A percentile compares a stretch with the other conserved stretches of the same genome.
phyloP scores from a whole-genome alignment of 2,329 filamentous ascomycete genomes.

The Phyllachora maydis region DNA sequence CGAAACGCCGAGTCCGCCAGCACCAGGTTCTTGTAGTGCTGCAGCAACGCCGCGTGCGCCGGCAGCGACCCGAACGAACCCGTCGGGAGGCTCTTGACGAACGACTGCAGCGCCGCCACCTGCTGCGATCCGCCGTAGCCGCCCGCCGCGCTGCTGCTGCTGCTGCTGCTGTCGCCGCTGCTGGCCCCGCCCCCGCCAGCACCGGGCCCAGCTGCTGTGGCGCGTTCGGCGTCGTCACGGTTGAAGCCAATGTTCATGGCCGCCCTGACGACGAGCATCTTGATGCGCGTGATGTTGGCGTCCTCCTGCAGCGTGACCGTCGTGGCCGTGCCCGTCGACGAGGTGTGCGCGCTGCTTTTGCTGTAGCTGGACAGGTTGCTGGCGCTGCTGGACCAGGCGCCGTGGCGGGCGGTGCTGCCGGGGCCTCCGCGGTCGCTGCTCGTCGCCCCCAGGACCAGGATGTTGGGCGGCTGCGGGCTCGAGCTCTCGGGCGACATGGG shows the following conservation, averaged over 20 bases:
- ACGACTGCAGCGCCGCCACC: slow-evolving; percentile 39
- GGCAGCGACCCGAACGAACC: slow-evolving; percentile 59
- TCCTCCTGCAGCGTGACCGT: slow-evolving; percentile 49
- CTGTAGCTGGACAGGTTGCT: slow-evolving; percentile 66
- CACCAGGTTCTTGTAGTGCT: slow-evolving; percentile 65
- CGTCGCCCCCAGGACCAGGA: slow-evolving; percentile 61
- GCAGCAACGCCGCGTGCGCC: slow-evolving; percentile 50
- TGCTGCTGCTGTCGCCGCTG: too few species aligned
- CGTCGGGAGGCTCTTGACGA: slow-evolving; percentile 53
- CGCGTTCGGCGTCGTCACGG: slow-evolving; percentile 32
- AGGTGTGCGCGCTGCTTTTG: slow-evolving; percentile 42
- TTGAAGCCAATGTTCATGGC: slow-evolving; percentile 70
- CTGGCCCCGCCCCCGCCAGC: too few species aligned
- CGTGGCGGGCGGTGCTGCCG: slow-evolving; percentile 24
- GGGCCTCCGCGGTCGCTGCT: slow-evolving; percentile 22
- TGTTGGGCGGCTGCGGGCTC: slow-evolving; percentile 61
- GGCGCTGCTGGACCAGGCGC: slow-evolving; percentile 64
- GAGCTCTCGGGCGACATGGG: slow-evolving; percentile 64
- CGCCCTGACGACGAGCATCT: slow-evolving; percentile 62
- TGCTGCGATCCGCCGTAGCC: slow-evolving; percentile 18
- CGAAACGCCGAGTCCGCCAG: slow-evolving; percentile 50
- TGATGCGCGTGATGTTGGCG: slow-evolving; percentile 55
- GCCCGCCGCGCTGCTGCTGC: background rate
- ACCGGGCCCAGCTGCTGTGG: too few species aligned
- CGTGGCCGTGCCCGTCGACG: slow-evolving; percentile 53